Conservation (phyloP, 805 yeast species). For the Pichia occidentalis region DNA sequence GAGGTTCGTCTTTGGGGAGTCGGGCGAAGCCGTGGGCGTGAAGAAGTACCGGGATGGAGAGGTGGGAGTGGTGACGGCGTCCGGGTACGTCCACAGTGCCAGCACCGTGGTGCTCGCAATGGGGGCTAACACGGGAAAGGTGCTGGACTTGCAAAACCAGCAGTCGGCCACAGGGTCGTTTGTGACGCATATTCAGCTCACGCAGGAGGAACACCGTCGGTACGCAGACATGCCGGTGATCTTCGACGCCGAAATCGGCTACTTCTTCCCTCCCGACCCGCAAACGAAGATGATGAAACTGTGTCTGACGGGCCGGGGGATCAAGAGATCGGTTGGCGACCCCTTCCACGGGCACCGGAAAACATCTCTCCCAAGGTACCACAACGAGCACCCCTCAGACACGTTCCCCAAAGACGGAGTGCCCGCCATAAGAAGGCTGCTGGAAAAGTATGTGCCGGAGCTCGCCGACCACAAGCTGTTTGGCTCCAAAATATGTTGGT, state of each 20-base stretch:
- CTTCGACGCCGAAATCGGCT: conserved; percentile 39
- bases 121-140: conserved; percentile 36
- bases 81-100: conserved; percentile 27
- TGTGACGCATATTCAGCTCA: conserved; percentile 34
- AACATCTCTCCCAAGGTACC: conserved; percentile 33
- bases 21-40: conserved; percentile 21
- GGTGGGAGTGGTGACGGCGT: conserved; percentile 21
- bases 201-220: conserved; percentile 29
- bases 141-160: conserved; percentile 27
- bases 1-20: conserved; percentile 28
- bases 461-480: conserved; percentile 28
- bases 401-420: conserved; percentile 32
- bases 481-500: conserved; percentile 32
- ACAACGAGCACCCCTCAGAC: conserved; percentile 26
- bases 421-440: conserved; percentile 22
- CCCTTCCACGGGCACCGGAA: conserved; percentile 13
- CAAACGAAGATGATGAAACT: conserved; percentile 32
- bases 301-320: conserved; percentile 32
- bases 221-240: conserved; percentile 36
- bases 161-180: conserved; percentile 36
- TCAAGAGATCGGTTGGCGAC: conserved; percentile 17
- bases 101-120: conserved; percentile 30
- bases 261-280: conserved; percentile 43
- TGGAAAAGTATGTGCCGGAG: conserved; percentile 32
- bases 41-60: conserved; percentile 7